These are phyloP conservation scores for Aspergillus incahuasiensis DNA, from an alignment of 495 filamentous ascomycete genomes.

Conservation along the genomic window DNA sequence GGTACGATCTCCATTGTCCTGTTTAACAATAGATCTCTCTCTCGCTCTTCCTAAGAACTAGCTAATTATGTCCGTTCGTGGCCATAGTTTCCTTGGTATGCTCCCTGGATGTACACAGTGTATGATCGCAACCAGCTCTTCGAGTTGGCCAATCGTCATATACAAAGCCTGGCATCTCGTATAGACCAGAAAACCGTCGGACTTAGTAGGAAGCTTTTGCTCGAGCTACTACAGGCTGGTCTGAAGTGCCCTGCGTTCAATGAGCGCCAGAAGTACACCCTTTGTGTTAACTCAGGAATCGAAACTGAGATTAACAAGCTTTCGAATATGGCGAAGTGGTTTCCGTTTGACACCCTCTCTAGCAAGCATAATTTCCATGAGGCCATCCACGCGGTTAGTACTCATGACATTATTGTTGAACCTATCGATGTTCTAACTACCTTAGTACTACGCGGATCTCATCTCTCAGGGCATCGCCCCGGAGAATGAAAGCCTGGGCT, in stretches of 20 bases:
- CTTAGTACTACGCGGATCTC: constrained; percentile 28
- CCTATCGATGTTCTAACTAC: neutral
- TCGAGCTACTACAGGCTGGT: constrained; percentile 53
- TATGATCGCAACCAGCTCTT: constrained; percentile 57
- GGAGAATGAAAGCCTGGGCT: constrained; percentile 5
- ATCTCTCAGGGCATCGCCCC: constrained; percentile 22
- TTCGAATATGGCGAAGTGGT: constrained; percentile 24
- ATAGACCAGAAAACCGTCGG: constrained; percentile 33
- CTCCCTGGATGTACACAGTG: constrained; percentile 57
- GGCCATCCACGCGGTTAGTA: constrained; percentile 25
- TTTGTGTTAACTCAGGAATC: constrained; percentile 23
- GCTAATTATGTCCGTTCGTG: constrained; percentile 8
- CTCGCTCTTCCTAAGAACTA: neutral
- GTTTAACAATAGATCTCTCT: neutral
- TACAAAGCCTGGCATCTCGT: constrained; percentile 40
- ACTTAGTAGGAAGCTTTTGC: constrained; percentile 51
- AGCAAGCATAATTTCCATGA: constrained; percentile 26
- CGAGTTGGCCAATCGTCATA: constrained; percentile 44
- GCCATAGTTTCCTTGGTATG: constrained; percentile 63
- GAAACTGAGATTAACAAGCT: constrained; percentile 16
- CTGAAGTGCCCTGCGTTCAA: constrained; percentile 62
- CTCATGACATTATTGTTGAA: neutral
- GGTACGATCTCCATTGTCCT: constrained; percentile 31
- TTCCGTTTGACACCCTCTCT: constrained; percentile 36
- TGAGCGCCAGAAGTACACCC: constrained; percentile 46